A percentile compares a stretch with the other conserved stretches of the same genome.
Conservation (phyloP, 345 rosid genomes). For the Euphorbia tirucalli region DNA sequence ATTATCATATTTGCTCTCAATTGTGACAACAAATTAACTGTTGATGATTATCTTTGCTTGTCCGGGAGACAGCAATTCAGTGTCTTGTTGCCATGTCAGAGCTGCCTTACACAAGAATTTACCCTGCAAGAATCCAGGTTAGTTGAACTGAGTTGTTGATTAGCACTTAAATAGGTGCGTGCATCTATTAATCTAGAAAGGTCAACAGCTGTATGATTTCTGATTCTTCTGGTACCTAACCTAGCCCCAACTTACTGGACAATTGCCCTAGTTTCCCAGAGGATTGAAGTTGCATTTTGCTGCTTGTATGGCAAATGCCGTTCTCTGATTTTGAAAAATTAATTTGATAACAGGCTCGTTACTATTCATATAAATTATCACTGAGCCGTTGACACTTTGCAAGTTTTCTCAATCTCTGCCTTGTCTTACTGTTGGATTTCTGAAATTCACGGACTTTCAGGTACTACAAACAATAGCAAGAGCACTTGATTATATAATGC, state of each 20-base stretch:
- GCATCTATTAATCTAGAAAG: too few relatives aligned
- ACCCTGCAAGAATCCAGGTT: slow-evolving; percentile 75
- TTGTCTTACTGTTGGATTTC: too few relatives aligned
- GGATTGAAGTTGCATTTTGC: too few relatives aligned
- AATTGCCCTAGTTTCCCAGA: too few relatives aligned
- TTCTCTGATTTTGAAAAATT: not conserved
- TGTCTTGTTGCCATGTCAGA: slow-evolving; percentile 69
- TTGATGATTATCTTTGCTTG: slow-evolving; percentile 43
- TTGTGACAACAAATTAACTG: not conserved
- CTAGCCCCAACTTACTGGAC: too few relatives aligned
- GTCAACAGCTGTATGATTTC: too few relatives aligned
- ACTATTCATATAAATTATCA: not conserved
- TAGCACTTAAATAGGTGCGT: too few relatives aligned
- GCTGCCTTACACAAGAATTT: slow-evolving; percentile 68
- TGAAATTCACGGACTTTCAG: slow-evolving; percentile 31
- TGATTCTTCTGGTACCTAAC: too few relatives aligned
- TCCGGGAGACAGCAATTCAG: slow-evolving; percentile 83
- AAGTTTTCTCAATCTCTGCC: not conserved
- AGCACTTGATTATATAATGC: slow-evolving; percentile 79
- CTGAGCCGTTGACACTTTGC: not conserved
- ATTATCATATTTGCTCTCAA: not conserved
- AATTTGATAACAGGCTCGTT: not conserved
- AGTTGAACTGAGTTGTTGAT: slow-evolving; percentile 14
- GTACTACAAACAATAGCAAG: slow-evolving; percentile 54
- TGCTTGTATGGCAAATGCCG: too few relatives aligned